Conservation (phyloP, 176 grass and related monocot genomes). For the Cymbopogon citratus region DNA sequence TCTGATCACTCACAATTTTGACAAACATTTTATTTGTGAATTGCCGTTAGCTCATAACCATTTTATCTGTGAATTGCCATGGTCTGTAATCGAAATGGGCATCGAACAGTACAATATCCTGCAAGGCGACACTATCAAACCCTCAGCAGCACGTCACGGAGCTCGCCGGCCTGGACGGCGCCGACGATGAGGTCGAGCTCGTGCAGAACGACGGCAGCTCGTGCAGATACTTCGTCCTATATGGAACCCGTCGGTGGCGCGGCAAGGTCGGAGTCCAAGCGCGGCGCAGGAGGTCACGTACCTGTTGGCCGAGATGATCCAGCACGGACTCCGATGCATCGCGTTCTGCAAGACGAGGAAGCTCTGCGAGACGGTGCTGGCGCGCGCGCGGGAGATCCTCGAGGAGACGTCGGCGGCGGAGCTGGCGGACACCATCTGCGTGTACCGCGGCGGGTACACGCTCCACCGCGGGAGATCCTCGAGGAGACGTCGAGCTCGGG, state of each 20-base stretch:
- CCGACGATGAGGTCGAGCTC: constrained; percentile 34
- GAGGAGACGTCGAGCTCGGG: too few relatives aligned
- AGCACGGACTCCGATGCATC: constrained; percentile 58
- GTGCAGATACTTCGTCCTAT: constrained; percentile 50
- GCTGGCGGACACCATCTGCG: constrained; percentile 37
- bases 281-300: constrained; percentile 19
- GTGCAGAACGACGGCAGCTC: constrained; percentile 56
- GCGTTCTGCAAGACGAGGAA: constrained; percentile 80
- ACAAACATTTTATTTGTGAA: too few relatives aligned
- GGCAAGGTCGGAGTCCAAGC: not conserved
- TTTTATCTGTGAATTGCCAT: too few relatives aligned
- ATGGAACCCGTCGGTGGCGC: constrained; percentile 48
- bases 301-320: constrained; percentile 50
- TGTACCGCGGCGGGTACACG: constrained; percentile 74
- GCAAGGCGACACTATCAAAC: constrained; percentile 63
- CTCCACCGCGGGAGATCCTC: too few relatives aligned
- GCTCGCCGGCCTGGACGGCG: constrained; percentile 34
- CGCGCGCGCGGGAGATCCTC: constrained; percentile 51
- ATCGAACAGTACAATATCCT: too few relatives aligned
- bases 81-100: too few relatives aligned
- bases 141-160: constrained; percentile 63
- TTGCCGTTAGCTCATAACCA: too few relatives aligned
- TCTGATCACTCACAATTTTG: too few relatives aligned
- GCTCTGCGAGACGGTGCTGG: constrained; percentile 53
- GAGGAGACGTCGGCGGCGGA: constrained; percentile 19